These are phyloP conservation scores for Malus hybrid DNA, from an alignment of 331 rosid species.

Conservation along the genomic window DNA sequence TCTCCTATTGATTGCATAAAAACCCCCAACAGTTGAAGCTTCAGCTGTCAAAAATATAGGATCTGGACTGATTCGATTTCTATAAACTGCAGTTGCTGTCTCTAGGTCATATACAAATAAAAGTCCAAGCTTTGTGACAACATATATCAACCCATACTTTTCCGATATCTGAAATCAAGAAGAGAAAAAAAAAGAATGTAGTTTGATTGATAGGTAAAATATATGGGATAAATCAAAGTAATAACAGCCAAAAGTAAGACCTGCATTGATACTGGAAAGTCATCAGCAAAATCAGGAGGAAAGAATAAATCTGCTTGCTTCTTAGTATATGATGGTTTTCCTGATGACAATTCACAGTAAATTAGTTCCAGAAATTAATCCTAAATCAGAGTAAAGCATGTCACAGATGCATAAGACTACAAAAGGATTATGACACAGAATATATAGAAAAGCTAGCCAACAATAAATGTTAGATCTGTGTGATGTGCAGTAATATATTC, in stretches of 20 bases:
- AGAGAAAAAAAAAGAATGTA: not conserved
- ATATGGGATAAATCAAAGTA: conserved; percentile 5
- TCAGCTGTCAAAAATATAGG: conserved; percentile 35
- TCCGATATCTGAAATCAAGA: conserved; percentile 15
- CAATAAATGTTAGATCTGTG: not conserved
- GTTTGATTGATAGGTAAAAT: not conserved
- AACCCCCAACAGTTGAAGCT: conserved; percentile 29
- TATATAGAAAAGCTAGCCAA: no score
- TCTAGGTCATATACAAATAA: conserved; percentile 33
- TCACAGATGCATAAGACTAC: no score
- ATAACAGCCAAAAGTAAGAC: not conserved
- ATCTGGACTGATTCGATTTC: conserved; percentile 35
- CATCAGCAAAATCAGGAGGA: conserved; percentile 34
- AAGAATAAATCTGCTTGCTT: conserved; percentile 36
- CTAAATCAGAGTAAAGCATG: no score
- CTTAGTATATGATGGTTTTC: conserved; percentile 28
- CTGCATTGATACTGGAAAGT: conserved; percentile 38
- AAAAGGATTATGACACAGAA: no score
- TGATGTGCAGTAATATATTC: not conserved
- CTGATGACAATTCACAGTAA: conserved; percentile 9
- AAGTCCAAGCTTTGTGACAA: conserved; percentile 35
- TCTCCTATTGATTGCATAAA: conserved; percentile 31
- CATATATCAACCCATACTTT: conserved; percentile 33
- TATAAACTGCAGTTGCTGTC: conserved; percentile 36
- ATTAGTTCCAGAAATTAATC: no score